Conservation (phyloP, 495 filamentous ascomycete genomes). For the Aspergillus heteromorphus region DNA sequence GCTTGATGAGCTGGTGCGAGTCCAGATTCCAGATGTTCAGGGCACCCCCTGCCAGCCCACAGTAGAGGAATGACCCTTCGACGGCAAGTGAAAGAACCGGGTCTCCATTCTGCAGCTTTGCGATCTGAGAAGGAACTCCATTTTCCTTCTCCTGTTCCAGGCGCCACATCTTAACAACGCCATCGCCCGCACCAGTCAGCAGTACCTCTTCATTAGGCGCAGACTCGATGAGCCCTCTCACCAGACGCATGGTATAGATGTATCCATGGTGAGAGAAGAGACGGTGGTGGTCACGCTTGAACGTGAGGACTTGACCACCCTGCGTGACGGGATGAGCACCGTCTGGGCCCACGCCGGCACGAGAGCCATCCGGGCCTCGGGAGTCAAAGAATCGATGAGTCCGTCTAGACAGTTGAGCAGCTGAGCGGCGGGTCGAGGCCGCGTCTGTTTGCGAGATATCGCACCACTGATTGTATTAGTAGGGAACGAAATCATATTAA, state of each 20-base stretch:
- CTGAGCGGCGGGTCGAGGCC: slow-evolving; percentile 54
- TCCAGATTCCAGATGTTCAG: slow-evolving; percentile 97
- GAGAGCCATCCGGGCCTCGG: slow-evolving; percentile 70
- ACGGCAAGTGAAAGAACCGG: slow-evolving; percentile 77
- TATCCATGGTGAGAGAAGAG: slow-evolving; percentile 95
- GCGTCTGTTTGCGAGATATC: slow-evolving; percentile 50
- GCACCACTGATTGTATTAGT: slow-evolving; percentile 49
- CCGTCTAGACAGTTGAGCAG: slow-evolving; percentile 70
- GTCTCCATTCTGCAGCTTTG: slow-evolving; percentile 73
- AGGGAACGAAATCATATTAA: not conserved
- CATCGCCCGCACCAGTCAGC: slow-evolving; percentile 89
- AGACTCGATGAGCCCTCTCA: slow-evolving; percentile 57
- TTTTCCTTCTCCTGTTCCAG: slow-evolving; percentile 46
- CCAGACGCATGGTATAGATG: slow-evolving; percentile 88
- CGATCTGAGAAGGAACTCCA: slow-evolving; percentile 48
- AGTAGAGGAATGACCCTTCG: slow-evolving; percentile 85
- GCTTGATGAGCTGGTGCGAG: slow-evolving; percentile 82
- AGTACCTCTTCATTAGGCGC: slow-evolving; percentile 70
- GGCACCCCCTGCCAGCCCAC: slow-evolving; percentile 81
- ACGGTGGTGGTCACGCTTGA: slow-evolving; percentile 72
- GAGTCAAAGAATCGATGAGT: slow-evolving; percentile 96
- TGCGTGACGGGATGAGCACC: slow-evolving; percentile 31
- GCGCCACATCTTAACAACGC: slow-evolving; percentile 85
- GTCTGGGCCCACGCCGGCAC: slow-evolving; percentile 50
- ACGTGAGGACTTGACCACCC: slow-evolving; percentile 68